Conservation (phyloP, 2,329 filamentous ascomycete genomes). For the Fusarium sp. region DNA sequence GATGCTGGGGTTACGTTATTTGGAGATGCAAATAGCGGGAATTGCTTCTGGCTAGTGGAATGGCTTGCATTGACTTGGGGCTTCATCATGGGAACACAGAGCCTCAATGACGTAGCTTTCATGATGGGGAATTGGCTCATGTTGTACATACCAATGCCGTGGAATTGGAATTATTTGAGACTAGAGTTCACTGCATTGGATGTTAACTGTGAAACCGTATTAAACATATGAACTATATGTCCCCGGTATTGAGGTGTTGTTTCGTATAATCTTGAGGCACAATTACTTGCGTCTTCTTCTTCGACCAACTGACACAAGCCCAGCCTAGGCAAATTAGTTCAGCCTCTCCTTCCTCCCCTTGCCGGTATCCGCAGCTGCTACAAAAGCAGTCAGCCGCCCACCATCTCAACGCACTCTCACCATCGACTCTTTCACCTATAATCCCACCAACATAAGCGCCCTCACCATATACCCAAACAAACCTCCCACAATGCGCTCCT, state of each 20-base stretch:
- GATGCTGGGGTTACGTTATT: accelerated
- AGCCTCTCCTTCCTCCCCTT: slow-evolving; percentile 23
- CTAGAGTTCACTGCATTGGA: neutral
- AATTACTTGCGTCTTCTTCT: neutral
- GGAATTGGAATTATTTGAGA: neutral
- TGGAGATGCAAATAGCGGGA: neutral
- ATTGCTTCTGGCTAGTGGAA: slow-evolving; percentile 5
- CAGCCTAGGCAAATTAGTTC: slow-evolving; percentile 7
- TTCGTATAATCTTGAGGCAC: neutral
- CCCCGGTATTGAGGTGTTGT: too few species aligned
- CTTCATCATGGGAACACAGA: slow-evolving; percentile 32
- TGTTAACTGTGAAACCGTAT: too few species aligned
- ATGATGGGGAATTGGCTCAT: slow-evolving; percentile 20
- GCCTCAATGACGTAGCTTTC: slow-evolving; percentile 43
- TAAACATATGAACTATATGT: too few species aligned
- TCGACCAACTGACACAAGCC: slow-evolving; percentile 11
- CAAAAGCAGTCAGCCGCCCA: slow-evolving; percentile 42
- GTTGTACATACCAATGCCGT: neutral
- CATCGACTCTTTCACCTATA: neutral
- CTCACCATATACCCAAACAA: neutral
- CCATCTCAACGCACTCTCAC: neutral
- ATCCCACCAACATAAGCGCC: neutral
- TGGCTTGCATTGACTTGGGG: slow-evolving; percentile 3
- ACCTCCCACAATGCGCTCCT: slow-evolving; percentile 53
- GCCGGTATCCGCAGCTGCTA: slow-evolving; percentile 38